Base-by-base conservation (phyloP, 2,329 filamentous ascomycete genomes). In the Aspergillus floridensis region DNA sequence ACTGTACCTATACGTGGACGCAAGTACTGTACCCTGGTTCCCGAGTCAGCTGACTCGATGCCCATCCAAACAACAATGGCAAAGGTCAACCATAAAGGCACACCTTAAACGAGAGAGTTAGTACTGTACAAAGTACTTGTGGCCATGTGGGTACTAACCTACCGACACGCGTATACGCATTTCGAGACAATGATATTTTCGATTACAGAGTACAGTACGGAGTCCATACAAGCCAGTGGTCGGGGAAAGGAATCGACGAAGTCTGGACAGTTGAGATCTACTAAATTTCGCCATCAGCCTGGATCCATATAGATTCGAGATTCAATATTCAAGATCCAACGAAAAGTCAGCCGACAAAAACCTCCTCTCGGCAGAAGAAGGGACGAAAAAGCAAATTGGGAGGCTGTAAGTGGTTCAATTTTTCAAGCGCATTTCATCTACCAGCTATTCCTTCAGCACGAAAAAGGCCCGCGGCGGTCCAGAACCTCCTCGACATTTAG, bases 161-260 rank as follows among this genome's bases (percentile, higher is more conserved):
- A 35, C 11, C 12, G 32, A 35, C 14, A 35, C 32, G 32, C 26
- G 26, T 29, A 10, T 29, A 29, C 26, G 26, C 26, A 29, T 29
- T 29, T 29, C 22, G 26, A 8, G 26, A 29, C 7, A 29, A 8
- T 8, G 2, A 29, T 29, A 3, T 8, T 29, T 29, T 29, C 26
- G 2, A 10, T 29, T 29, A 29, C 7, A 53, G 55, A 61, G 38
- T 61, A 64, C 53, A 58, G 52, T 50, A 66, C 69, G 64, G 60
- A 72, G 68, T 74, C 73, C 72, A 74, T 64, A 74, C 72, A 74
- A 64, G 64, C 70, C 66, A 59, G 71, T 70, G 70, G 71, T 67
- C 62, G 57, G 66, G 59, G 60, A 66, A 65, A 63, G 60, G 26
- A 8, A 57, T 35, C 32, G 32, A 35, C 14, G 10, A 16, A 16